Percentiles rank a stretch among this genome's conserved stretches.
These are phyloP conservation scores for Eucalyptus pumila DNA, from an alignment of 345 rosid genomes.

Conservation along the genomic window DNA sequence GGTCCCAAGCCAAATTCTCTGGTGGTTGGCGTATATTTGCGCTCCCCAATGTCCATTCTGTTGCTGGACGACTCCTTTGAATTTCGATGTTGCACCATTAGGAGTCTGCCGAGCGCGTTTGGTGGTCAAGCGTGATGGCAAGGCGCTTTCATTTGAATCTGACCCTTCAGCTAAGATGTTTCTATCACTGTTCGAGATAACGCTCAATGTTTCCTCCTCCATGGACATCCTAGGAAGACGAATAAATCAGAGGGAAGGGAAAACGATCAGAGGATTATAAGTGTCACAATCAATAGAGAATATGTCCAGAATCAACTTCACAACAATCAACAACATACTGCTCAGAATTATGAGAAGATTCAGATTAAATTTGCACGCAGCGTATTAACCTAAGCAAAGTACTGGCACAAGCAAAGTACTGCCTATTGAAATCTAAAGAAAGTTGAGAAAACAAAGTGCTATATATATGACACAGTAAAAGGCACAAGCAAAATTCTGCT, in stretches of 20 bases:
- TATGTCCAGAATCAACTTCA: background rate
- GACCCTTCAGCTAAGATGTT: slow-evolving; percentile 4
- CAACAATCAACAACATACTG: background rate
- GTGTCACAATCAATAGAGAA: background rate
- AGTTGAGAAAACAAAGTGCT: background rate
- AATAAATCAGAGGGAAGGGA: background rate
- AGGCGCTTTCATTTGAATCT: slow-evolving; percentile 19
- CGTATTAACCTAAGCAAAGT: background rate
- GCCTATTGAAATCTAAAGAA: background rate
- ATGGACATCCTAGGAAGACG: background rate
- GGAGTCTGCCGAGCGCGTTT: slow-evolving; percentile 1
- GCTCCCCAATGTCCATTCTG: slow-evolving; percentile 67
- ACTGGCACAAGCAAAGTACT: background rate
- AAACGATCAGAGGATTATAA: background rate
- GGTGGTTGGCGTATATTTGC: slow-evolving; percentile 42
- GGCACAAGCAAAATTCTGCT: too few relatives aligned
- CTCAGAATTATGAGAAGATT: background rate
- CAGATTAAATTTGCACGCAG: background rate
- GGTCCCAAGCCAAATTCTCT: slow-evolving; percentile 68
- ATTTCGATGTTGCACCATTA: background rate
- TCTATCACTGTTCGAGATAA: slow-evolving; percentile 2
- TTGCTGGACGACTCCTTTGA: slow-evolving; percentile 54
- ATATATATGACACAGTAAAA: too few relatives aligned
- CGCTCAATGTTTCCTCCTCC: slow-evolving; percentile 10
- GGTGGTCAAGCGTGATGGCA: background rate